Percentiles rank a stretch among this genome's conserved stretches.
phyloP scores from a whole-genome alignment of 1,139 yeast species.

The Protomyces arabidopsidicola region DNA sequence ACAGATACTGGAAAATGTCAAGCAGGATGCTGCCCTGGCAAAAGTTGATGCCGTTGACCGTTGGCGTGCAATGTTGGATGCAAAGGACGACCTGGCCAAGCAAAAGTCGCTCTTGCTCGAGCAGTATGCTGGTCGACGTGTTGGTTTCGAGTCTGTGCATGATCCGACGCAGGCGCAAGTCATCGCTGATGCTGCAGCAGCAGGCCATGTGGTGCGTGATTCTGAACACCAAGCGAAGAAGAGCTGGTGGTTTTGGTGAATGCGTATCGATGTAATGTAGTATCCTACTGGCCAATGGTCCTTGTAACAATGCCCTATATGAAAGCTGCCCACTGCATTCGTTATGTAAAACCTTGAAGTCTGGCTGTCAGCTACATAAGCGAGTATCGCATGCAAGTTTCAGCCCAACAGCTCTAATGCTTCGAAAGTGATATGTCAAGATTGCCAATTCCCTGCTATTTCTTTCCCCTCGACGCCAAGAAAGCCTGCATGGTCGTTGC shows the following conservation, averaged over 20 bases:
- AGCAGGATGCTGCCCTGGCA: slow-evolving; percentile 5
- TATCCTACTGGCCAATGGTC: too few relatives aligned
- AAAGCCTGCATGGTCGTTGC: too few relatives aligned
- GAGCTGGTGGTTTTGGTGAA: background rate
- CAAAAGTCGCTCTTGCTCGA: slow-evolving; percentile 4
- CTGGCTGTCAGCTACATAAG: too few relatives aligned
- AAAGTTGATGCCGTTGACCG: slow-evolving; percentile 1
- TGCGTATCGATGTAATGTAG: too few relatives aligned
- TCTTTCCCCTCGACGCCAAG: too few relatives aligned
- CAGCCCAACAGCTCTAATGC: too few relatives aligned
- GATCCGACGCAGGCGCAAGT: slow-evolving; percentile 8
- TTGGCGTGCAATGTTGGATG: background rate
- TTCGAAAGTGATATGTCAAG: too few relatives aligned
- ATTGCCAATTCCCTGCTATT: too few relatives aligned
- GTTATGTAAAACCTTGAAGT: too few relatives aligned
- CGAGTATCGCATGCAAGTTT: too few relatives aligned
- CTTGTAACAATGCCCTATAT: too few relatives aligned
- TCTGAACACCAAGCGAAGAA: background rate
- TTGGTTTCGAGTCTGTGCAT: slow-evolving; percentile 18
- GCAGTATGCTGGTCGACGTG: slow-evolving; percentile 4
- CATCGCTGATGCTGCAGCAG: background rate
- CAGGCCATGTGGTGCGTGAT: background rate
- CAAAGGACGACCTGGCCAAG: slow-evolving; percentile 7
- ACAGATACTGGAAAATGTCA: slow-evolving; percentile 1
- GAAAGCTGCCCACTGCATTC: too few relatives aligned